Conservation (phyloP, 371 early-diverging fungal species). For the Mucor saturninus region DNA sequence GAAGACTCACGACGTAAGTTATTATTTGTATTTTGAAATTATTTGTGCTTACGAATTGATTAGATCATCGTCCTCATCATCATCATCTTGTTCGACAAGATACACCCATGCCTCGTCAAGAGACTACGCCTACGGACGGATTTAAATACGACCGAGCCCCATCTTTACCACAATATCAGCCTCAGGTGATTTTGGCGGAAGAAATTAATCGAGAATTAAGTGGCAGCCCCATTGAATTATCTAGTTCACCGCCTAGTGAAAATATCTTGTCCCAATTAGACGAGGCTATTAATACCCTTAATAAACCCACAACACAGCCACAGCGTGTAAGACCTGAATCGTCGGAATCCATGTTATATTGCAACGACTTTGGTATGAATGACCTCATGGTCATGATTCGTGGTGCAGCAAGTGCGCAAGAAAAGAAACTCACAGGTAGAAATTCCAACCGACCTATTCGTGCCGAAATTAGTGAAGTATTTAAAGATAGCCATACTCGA, state of each 20-base stretch:
- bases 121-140: slow-evolving; percentile 19
- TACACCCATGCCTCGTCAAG: slow-evolving; percentile 46
- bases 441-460: slow-evolving; percentile 25
- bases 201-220: neutral
- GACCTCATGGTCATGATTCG: slow-evolving; percentile 56
- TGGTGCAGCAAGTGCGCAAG: slow-evolving; percentile 34
- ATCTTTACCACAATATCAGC: slow-evolving; percentile 11
- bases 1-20: neutral
- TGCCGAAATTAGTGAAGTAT: slow-evolving; percentile 43
- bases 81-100: slow-evolving; percentile 46
- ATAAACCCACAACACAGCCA: neutral
- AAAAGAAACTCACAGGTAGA: neutral
- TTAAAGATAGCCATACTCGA: slow-evolving; percentile 40
- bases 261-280: slow-evolving; percentile 22
- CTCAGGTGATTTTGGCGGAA: slow-evolving; percentile 15
- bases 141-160: slow-evolving; percentile 4
- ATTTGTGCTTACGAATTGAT: neutral
- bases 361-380: slow-evolving; percentile 57
- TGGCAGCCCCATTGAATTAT: slow-evolving; percentile 18
- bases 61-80: slow-evolving; percentile 21
- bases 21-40: too few species aligned
- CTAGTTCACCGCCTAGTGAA: slow-evolving; percentile 5
- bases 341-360: slow-evolving; percentile 46
- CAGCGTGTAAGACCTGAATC: slow-evolving; percentile 16
- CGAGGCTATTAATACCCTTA: slow-evolving; percentile 25